Base-by-base conservation (phyloP, 768 basidiomycete genomes). In the Leccinum longicurvipes region DNA sequence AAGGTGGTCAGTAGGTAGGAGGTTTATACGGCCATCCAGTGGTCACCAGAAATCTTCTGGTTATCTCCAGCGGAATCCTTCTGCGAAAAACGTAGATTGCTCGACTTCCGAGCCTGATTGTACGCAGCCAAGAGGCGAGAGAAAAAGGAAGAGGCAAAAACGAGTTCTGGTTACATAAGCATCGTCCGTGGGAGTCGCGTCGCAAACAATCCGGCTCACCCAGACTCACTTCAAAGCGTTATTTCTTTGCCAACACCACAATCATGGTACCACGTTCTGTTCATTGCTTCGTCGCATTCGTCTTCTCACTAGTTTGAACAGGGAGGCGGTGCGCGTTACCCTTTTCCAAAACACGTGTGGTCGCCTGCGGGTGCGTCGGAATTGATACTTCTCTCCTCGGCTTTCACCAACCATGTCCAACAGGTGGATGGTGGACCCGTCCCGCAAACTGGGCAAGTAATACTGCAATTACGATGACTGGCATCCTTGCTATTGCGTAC, bases 351-450 rank as follows among this genome's bases (percentile, higher is more conserved):
- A 78, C 82, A 89, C 67, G 94, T 97, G 53, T 98, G 93, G 92
- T 88, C 93, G 23, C 94, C 95, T 67, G 80, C 93, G 61, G 92
- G 92, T 91, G 51, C 58, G 73, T 74, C 19, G 21, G 24, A 39
- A 14, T 34, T 7, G 14, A 23, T 5, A 12, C 17, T 9, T 44
- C 24, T 29, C 25, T 11, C 3, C 17, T 17, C 15, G 2, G 0
- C 23, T 17, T 6, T 25, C 42, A 24, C 15, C 54, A 47, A 61
- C 45, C 31, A 17, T 3, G 10, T 45, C 50, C 29, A 15, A 50
- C 62, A 93, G 93, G 94, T 76, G 94, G 94, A 65, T 98, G 94
- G 94, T 98, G 94, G 94, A 83, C 85, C 32, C 83, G 91, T 19
- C 94, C 94, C 7, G 76, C 83, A 23, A 96, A 94, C 75, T 97